Conservation (phyloP, 371 early-diverging fungal species). For the Mortierella sp. region DNA sequence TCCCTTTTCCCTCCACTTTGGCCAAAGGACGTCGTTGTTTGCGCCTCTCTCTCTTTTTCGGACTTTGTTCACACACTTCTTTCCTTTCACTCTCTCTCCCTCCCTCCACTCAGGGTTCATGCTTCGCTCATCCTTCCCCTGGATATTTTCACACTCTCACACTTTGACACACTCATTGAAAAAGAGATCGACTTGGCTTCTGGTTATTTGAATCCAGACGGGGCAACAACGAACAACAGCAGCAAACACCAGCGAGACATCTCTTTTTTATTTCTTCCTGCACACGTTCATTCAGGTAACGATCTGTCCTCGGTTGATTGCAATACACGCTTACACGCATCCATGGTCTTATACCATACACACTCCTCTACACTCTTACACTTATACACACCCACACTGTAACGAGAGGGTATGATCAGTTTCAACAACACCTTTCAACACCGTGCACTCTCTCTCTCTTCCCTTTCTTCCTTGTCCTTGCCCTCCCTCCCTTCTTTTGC, state of each 20-base stretch:
- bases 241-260: background rate
- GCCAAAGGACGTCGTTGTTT: background rate
- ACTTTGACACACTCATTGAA: background rate
- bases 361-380: too few relatives aligned
- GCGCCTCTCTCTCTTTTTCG: background rate
- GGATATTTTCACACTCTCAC: background rate
- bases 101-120: background rate
- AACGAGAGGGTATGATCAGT: background rate
- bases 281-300: slow-evolving; percentile 1
- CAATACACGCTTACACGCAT: background rate
- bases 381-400: too few relatives aligned
- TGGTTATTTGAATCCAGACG: slow-evolving; percentile 24
- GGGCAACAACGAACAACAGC: background rate
- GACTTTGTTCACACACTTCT: background rate
- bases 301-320: background rate
- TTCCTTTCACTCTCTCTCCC: background rate
- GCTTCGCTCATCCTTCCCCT: background rate
- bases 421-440: background rate
- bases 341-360: too few relatives aligned
- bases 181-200: background rate
- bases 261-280: background rate
- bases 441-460: background rate
- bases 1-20: background rate
- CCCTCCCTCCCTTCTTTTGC: background rate
- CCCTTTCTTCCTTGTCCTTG: background rate